phyloP scores from a whole-genome alignment of 169 alveolate species.

The Cryptosporidium andersoni region DNA sequence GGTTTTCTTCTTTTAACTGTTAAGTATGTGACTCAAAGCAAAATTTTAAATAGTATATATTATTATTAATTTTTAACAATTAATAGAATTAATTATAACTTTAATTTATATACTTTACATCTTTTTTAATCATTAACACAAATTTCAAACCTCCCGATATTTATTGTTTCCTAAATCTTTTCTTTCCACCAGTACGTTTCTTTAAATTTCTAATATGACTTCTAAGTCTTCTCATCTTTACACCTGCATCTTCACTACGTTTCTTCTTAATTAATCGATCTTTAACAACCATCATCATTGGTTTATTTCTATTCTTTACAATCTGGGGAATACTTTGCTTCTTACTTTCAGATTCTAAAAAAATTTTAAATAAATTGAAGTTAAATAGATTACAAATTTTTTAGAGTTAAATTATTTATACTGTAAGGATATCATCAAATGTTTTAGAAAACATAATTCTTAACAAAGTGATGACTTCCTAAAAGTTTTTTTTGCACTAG shows the following conservation, averaged over 20 bases:
- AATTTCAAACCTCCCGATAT: neutral
- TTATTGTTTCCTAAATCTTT: conserved; percentile 50
- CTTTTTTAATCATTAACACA: too few species aligned
- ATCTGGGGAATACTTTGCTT: conserved; percentile 79
- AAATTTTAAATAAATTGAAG: neutral
- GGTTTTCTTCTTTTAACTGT: too few species aligned
- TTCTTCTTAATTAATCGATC: conserved; percentile 33
- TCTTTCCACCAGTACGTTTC: conserved; percentile 60
- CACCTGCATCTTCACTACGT: conserved; percentile 24
- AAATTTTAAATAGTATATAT: too few species aligned
- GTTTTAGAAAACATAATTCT: too few species aligned
- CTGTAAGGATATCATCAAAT: neutral
- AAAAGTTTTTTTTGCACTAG: conserved; percentile 38
- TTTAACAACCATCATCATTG: conserved; percentile 78
- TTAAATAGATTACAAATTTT: neutral
- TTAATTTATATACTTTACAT: too few species aligned
- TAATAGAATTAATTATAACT: too few species aligned
- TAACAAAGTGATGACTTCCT: neutral
- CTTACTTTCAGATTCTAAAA: conserved; percentile 56
- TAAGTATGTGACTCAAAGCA: too few species aligned
- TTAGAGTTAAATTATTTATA: neutral
- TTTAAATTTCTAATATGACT: conserved; percentile 39
- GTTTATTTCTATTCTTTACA: conserved; percentile 79
- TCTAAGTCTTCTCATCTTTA: conserved; percentile 31
- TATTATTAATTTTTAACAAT: too few species aligned